A percentile compares a stretch with the other conserved stretches of the same genome.
These are phyloP conservation scores for Carex myosuroides DNA, from an alignment of 176 grass and related monocot species.

Conservation along the genomic window DNA sequence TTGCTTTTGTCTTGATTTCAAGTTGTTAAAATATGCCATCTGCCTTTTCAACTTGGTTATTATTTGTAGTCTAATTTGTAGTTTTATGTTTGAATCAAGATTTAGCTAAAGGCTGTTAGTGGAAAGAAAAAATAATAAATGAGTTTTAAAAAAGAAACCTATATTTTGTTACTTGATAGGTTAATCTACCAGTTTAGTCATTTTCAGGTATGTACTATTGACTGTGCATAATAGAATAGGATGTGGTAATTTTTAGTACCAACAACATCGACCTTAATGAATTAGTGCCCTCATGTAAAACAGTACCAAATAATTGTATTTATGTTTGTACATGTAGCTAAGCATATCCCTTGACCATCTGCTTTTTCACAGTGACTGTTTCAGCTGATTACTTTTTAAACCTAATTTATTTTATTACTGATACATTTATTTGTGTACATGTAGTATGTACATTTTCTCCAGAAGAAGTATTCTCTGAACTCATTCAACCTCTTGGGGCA, in stretches of 20 bases:
- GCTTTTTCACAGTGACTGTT: background rate
- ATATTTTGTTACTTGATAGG: background rate
- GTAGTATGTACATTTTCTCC: conserved; percentile 81
- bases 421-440: conserved; percentile 15
- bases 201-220: background rate
- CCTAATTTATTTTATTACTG: background rate
- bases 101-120: background rate
- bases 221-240: background rate
- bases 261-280: background rate
- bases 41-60: background rate
- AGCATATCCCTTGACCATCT: background rate
- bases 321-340: too few species aligned
- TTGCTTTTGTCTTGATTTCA: background rate
- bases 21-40: background rate
- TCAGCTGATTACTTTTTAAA: background rate
- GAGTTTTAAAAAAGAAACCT: background rate
- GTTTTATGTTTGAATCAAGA: background rate
- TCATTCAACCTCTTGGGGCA: conserved; percentile 83
- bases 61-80: background rate
- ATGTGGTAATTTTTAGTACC: background rate
- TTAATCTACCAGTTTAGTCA: background rate
- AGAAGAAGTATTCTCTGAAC: conserved; percentile 62
- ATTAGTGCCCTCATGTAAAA: background rate
- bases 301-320: background rate
- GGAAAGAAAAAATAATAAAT: background rate